Percentiles rank a stretch among this genome's conserved stretches.
Conservation (phyloP, 1,284 basidiomycete species). For the Coniferiporia sulphurascens region DNA sequence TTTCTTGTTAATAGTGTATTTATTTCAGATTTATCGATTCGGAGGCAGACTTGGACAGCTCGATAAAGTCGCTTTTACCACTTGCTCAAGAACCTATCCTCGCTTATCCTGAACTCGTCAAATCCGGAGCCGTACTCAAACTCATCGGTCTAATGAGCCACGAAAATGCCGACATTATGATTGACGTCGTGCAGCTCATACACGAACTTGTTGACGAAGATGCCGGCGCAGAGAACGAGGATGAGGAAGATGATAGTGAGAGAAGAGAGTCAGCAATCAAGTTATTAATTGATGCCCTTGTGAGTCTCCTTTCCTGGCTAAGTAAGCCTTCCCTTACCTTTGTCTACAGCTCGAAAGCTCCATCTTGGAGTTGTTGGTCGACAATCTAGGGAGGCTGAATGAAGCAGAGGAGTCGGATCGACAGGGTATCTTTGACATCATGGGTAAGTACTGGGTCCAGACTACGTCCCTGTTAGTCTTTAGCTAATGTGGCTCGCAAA, state of each 20-base stretch:
- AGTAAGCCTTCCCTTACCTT: background rate
- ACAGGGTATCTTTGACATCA: constrained; percentile 88
- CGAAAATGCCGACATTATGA: constrained; percentile 91
- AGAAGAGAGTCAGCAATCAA: constrained; percentile 69
- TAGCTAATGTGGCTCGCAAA: constrained; percentile 8
- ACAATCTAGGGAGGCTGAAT: constrained; percentile 81
- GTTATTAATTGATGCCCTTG: constrained; percentile 68
- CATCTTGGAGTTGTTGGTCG: constrained; percentile 83
- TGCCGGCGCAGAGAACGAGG: constrained; percentile 73
- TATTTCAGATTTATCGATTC: constrained; percentile 92
- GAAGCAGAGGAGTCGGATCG: constrained; percentile 83
- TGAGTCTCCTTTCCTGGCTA: constrained; percentile 35
- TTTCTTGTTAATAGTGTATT: background rate
- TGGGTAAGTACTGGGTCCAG: constrained; percentile 44
- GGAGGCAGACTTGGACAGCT: constrained; percentile 87
- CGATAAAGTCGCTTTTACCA: constrained; percentile 82
- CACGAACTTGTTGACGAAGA: constrained; percentile 97
- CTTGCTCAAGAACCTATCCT: constrained; percentile 83
- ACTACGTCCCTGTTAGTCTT: background rate
- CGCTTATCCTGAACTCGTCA: constrained; percentile 88
- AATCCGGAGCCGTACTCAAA: constrained; percentile 62
- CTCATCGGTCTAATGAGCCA: constrained; percentile 85
- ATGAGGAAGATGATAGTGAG: constrained; percentile 55
- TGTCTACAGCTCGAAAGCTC: constrained; percentile 67
- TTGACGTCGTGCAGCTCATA: constrained; percentile 86